Conservation (phyloP, 345 rosid genomes). For the Eucalyptus shirleyi region DNA sequence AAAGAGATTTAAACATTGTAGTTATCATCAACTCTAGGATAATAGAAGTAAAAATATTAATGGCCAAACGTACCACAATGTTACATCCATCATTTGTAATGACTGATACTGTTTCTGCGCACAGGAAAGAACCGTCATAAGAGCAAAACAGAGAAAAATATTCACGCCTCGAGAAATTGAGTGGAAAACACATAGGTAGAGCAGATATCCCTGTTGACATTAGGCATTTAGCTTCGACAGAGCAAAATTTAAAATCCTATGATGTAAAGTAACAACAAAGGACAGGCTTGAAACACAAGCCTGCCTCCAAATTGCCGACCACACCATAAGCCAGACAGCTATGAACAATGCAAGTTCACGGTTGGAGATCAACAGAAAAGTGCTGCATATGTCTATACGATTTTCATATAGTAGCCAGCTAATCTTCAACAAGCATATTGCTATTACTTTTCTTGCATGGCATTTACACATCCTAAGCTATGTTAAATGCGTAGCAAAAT, state of each 20-base stretch:
- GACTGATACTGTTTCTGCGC: slow-evolving; percentile 60
- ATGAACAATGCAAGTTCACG: not conserved
- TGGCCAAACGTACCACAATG: slow-evolving; percentile 46
- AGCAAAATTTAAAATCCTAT: not conserved
- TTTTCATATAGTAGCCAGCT: not conserved
- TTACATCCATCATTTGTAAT: slow-evolving; percentile 91
- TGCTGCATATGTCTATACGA: not conserved
- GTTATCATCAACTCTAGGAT: not conserved
- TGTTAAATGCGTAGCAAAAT: not conserved
- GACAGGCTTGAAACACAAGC: not conserved
- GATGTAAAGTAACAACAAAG: not conserved
- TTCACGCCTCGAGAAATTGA: not conserved
- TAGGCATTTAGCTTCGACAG: not conserved
- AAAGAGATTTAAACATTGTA: not conserved
- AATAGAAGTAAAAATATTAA: not conserved
- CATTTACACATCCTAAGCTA: not conserved
- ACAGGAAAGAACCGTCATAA: not conserved
- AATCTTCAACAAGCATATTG: not conserved
- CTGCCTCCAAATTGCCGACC: not conserved
- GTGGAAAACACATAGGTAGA: not conserved
- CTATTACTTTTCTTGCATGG: not conserved
- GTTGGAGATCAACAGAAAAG: not conserved
- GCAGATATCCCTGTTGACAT: not conserved
- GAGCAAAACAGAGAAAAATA: not conserved
- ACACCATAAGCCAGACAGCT: not conserved